phyloP scores from a whole-genome alignment of 495 filamentous ascomycete genomes.

The Amphirosellinia nigrospora region DNA sequence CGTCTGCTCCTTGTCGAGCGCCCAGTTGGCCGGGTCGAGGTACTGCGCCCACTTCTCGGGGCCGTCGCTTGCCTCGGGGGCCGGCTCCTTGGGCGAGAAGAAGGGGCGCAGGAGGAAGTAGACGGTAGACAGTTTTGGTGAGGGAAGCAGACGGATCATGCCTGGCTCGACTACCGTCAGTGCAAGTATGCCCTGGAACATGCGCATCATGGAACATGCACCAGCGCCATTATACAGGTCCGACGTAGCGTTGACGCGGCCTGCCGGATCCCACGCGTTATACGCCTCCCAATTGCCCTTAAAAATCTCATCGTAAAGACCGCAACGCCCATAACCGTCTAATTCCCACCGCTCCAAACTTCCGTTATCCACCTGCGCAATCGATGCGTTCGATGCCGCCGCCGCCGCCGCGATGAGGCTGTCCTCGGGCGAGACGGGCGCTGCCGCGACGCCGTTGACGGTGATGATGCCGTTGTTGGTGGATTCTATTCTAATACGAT shows the following conservation, averaged over 20 bases:
- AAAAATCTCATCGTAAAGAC: slow-evolving; percentile 77
- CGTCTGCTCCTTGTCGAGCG: slow-evolving; percentile 50
- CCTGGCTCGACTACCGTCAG: slow-evolving; percentile 80
- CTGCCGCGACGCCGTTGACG: slow-evolving; percentile 39
- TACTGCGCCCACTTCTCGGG: slow-evolving; percentile 54
- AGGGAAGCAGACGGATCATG: slow-evolving; percentile 82
- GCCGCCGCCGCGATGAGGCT: slow-evolving; percentile 51
- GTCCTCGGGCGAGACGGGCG: slow-evolving; percentile 41
- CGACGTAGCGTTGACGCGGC: slow-evolving; percentile 71
- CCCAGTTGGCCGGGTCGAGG: slow-evolving; percentile 65
- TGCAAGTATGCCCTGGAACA: slow-evolving; percentile 89
- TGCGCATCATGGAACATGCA: slow-evolving; percentile 84
- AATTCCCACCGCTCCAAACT: slow-evolving; percentile 90
- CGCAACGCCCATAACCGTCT: slow-evolving; percentile 73
- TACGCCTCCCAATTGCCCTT: slow-evolving; percentile 84
- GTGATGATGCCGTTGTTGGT: slow-evolving; percentile 47
- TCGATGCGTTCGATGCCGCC: slow-evolving; percentile 52
- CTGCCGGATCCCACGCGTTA: slow-evolving; percentile 82
- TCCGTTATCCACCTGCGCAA: slow-evolving; percentile 84
- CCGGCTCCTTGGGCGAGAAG: slow-evolving; percentile 65
- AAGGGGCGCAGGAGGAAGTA: slow-evolving; percentile 90
- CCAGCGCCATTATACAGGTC: slow-evolving; percentile 90
- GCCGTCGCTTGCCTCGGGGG: slow-evolving; percentile 43
- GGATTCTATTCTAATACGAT: slow-evolving; percentile 78
- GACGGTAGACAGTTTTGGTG: slow-evolving; percentile 79